Conservation (phyloP, 768 basidiomycete genomes). For the Panaeolus papilionaceus region DNA sequence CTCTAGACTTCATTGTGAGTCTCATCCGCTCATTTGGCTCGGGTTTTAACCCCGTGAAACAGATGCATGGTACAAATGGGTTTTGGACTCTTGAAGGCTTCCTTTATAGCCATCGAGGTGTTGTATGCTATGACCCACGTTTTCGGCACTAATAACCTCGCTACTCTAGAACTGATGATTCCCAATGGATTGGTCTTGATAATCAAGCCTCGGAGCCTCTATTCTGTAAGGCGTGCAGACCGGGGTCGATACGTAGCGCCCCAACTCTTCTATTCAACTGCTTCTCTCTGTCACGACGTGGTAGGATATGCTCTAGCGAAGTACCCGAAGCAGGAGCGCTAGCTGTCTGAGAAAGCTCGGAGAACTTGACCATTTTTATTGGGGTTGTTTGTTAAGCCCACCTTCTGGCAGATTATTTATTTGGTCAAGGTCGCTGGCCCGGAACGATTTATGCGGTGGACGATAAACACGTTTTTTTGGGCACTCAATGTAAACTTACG, state of each 20-base stretch:
- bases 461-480: conserved; percentile 6
- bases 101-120: neutral
- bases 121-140: neutral
- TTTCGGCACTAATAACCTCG: neutral
- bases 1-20: neutral
- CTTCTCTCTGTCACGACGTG: neutral
- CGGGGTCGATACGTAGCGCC: neutral
- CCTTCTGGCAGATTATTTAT: neutral
- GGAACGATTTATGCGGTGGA: neutral
- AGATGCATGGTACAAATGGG: neutral
- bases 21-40: neutral
- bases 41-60: neutral
- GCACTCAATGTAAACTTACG: neutral
- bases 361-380: neutral
- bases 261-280: neutral
- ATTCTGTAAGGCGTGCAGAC: neutral
- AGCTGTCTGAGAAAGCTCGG: neutral
- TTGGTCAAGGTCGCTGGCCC: neutral
- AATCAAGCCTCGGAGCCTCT: neutral
- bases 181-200: neutral
- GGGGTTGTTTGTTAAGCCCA: neutral
- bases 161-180: neutral
- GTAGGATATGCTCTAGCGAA: neutral
- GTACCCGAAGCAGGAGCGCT: neutral
- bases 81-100: neutral